A percentile compares a stretch with the other conserved stretches of the same genome.
These are phyloP conservation scores for Clonostachys chloroleuca DNA, from an alignment of 2,329 filamentous ascomycete genomes.

Conservation along the genomic window DNA sequence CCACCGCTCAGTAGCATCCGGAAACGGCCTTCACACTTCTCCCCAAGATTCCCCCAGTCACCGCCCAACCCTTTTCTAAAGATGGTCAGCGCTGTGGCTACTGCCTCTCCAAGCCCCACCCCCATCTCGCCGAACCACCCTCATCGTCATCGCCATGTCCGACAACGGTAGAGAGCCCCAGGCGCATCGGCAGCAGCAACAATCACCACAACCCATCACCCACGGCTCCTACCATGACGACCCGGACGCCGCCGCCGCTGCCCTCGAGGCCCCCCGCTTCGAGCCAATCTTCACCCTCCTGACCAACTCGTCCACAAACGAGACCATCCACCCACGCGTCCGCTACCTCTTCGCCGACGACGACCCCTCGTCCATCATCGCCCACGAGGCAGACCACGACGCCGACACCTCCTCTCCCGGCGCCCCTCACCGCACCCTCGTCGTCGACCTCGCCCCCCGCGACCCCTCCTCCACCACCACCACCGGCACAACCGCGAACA, in stretches of 20 bases:
- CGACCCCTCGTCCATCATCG: slow-evolving; percentile 76
- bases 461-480: background rate
- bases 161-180: slow-evolving; percentile 12
- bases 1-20: background rate
- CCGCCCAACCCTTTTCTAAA: background rate
- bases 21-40: background rate
- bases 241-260: slow-evolving; percentile 8
- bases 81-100: background rate
- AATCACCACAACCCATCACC: slow-evolving; percentile 3
- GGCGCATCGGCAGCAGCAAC: slow-evolving; percentile 3
- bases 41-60: background rate
- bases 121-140: background rate
- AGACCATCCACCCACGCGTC: slow-evolving; percentile 78
- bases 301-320: slow-evolving; percentile 66
- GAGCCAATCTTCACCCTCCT: slow-evolving; percentile 83
- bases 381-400: slow-evolving; percentile 49
- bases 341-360: slow-evolving; percentile 95
- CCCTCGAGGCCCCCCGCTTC: slow-evolving; percentile 43
- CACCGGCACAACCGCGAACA: slow-evolving; percentile 8
- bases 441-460: slow-evolving; percentile 49
- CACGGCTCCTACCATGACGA: slow-evolving; percentile 4
- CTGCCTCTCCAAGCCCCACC: too few relatives aligned
- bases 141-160: slow-evolving; percentile 9
- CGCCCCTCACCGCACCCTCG: slow-evolving; percentile 35
- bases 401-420: slow-evolving; percentile 1